Evolutionary conservation across 352 stramenopile genomes (phyloP).

Genomic region (Phytophthora pseudosyringae): DNA sequence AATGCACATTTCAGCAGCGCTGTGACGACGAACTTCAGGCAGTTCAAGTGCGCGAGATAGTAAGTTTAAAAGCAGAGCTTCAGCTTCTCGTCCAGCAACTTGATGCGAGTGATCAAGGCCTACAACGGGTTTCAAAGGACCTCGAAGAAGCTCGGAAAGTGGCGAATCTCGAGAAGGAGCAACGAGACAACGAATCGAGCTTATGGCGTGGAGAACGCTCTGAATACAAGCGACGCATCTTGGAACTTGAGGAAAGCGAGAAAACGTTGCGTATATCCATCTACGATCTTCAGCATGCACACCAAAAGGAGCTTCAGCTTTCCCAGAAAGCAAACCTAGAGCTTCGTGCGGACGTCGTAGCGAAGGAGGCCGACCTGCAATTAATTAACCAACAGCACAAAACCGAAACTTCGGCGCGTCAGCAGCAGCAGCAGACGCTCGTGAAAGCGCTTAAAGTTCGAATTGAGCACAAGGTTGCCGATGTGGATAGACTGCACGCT

Average conservation of each 20-base stretch:
- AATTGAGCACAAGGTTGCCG: conserved; percentile 26
- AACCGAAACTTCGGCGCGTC: not conserved
- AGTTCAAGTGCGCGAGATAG: conserved; percentile 8
- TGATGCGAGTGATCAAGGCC: conserved; percentile 14
- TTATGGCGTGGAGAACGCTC: conserved; percentile 2
- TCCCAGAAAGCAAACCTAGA: conserved; percentile 16
- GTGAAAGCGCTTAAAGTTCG: conserved; percentile 22
- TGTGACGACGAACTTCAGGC: conserved; percentile 12
- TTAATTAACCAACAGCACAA: conserved; percentile 12
- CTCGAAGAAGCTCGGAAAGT: conserved; percentile 12
- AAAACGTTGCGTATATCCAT: not conserved
- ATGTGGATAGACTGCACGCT: conserved; percentile 11
- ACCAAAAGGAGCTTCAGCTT: conserved; percentile 20
- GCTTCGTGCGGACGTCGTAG: conserved; percentile 3
- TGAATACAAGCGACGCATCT: not conserved
- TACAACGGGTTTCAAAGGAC: conserved; percentile 3
- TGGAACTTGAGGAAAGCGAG: conserved; percentile 22
- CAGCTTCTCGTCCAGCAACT: conserved; percentile 7
- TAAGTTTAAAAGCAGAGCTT: conserved; percentile 7
- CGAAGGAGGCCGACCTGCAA: conserved; percentile 9
- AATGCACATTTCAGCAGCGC: conserved; percentile 23
- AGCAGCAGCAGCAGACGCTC: conserved; percentile 21
- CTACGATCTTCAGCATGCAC: conserved; percentile 6
- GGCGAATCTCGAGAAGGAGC: conserved; percentile 5
- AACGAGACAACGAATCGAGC: not conserved